Conservation (phyloP, 148 eudicot genomes). For the Vaccinium corymbosum region DNA sequence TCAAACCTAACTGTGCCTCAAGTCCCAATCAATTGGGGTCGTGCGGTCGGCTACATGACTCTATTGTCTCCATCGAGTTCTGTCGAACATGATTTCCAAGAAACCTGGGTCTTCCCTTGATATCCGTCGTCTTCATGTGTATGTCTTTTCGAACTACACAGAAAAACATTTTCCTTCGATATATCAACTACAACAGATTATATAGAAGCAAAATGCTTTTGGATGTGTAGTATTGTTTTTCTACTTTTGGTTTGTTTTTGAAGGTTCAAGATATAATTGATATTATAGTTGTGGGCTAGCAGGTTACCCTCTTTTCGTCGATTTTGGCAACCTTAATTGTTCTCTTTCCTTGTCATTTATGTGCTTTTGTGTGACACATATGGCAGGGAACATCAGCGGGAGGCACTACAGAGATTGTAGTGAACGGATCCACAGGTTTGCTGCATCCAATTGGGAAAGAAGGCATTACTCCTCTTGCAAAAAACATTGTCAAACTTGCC, state of each 20-base stretch:
- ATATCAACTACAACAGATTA: not conserved
- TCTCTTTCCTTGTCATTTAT: not conserved
- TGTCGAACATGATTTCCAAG: not conserved
- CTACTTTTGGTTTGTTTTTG: not conserved
- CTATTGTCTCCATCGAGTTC: not conserved
- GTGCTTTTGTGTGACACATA: not conserved
- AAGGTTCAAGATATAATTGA: not conserved
- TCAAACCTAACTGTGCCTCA: not conserved
- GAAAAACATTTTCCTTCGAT: not conserved
- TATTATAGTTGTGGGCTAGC: not conserved
- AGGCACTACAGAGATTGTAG: slow-evolving; percentile 90
- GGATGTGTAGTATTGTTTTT: not conserved
- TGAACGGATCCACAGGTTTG: slow-evolving; percentile 76
- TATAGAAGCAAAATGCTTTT: not conserved
- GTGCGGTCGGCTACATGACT: not conserved
- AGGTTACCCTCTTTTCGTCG: not conserved
- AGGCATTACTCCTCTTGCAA: slow-evolving; percentile 75
- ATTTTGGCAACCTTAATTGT: not conserved
- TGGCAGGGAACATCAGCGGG: slow-evolving; percentile 97
- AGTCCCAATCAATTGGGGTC: not conserved
- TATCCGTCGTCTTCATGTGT: not conserved
- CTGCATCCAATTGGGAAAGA: slow-evolving; percentile 89
- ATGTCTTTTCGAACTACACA: not conserved
- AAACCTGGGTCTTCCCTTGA: not conserved
- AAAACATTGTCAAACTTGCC: slow-evolving; percentile 75